Percentiles rank a stretch among this genome's conserved stretches.
Conservation (phyloP, 2,329 filamentous ascomycete genomes). For the Aspergillus sp. region DNA sequence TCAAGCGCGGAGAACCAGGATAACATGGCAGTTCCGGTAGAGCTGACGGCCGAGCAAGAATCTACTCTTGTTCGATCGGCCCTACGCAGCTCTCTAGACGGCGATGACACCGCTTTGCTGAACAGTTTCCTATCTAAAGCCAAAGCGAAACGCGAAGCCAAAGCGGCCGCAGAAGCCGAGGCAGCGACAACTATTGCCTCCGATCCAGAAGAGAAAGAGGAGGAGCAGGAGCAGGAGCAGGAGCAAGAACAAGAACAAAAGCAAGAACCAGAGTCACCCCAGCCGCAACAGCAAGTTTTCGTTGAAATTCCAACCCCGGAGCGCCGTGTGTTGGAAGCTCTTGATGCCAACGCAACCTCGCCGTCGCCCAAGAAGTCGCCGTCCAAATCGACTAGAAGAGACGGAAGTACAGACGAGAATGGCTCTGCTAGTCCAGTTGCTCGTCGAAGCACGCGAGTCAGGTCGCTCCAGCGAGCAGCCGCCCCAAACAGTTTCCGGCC, state of each 20-base stretch:
- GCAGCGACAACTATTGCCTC: constrained; percentile 17
- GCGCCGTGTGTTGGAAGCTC: constrained; percentile 36
- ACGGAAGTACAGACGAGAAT: constrained; percentile 13
- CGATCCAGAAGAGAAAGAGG: constrained; percentile 19
- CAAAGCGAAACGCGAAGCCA: constrained; percentile 41
- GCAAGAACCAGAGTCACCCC: too few relatives aligned
- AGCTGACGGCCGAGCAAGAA: constrained; percentile 32
- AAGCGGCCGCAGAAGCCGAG: constrained; percentile 22
- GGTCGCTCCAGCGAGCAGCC: constrained; percentile 22
- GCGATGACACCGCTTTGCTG: constrained; percentile 41
- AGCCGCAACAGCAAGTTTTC: constrained; percentile 1
- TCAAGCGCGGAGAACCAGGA: background rate
- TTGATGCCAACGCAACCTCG: constrained; percentile 41
- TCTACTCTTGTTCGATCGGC: constrained; percentile 37
- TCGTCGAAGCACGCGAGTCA: constrained; percentile 40
- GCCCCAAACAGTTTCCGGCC: constrained; percentile 32
- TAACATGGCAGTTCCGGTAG: constrained; percentile 14
- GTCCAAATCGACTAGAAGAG: constrained; percentile 25
- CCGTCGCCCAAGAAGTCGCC: constrained; percentile 39
- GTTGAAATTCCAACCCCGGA: constrained; percentile 30
- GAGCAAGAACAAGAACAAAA: background rate
- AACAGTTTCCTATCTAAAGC: constrained; percentile 43
- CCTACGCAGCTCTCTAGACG: constrained; percentile 37
- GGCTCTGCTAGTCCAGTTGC: constrained; percentile 25
- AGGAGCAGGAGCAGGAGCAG: constrained; percentile 10